Conservation (phyloP, 768 basidiomycete species). For the Daedalea quercina region DNA sequence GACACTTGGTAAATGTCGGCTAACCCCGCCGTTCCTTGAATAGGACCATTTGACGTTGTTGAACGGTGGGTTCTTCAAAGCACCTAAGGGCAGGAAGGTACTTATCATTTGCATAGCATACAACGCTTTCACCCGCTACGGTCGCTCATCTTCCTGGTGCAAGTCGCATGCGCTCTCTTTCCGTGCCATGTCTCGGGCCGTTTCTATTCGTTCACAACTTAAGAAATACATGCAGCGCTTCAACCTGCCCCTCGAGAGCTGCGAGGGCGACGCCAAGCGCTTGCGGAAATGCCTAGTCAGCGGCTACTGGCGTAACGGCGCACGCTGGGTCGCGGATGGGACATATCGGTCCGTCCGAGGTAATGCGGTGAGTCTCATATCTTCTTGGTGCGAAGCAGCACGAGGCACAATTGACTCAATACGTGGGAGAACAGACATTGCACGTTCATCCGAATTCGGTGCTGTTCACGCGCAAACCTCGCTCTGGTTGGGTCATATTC, state of each 20-base stretch:
- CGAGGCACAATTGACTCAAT: neutral
- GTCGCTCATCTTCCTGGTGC: slow-evolving; percentile 88
- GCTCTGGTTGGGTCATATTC: slow-evolving; percentile 89
- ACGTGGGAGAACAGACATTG: slow-evolving; percentile 44
- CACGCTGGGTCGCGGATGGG: slow-evolving; percentile 86
- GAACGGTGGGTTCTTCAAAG: slow-evolving; percentile 53
- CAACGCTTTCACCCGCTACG: slow-evolving; percentile 85
- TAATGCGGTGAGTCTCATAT: slow-evolving; percentile 51
- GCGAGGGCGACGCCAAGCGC: slow-evolving; percentile 80
- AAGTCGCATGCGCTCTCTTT: slow-evolving; percentile 89
- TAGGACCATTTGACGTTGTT: slow-evolving; percentile 93
- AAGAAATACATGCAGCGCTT: slow-evolving; percentile 94
- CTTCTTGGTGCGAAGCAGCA: neutral
- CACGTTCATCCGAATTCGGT: slow-evolving; percentile 94
- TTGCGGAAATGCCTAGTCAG: slow-evolving; percentile 85
- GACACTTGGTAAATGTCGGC: too few relatives aligned
- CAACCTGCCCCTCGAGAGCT: slow-evolving; percentile 73
- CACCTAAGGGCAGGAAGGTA: neutral
- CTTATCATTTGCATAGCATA: slow-evolving; percentile 50
- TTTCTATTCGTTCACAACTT: slow-evolving; percentile 92
- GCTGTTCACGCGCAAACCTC: slow-evolving; percentile 86
- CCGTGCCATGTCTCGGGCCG: slow-evolving; percentile 86
- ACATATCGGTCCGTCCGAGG: slow-evolving; percentile 88
- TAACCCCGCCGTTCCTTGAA: neutral
- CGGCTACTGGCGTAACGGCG: slow-evolving; percentile 93